These are phyloP conservation scores for Lumnitzera littorea DNA, from an alignment of 345 rosid genomes.

Conservation along the genomic window DNA sequence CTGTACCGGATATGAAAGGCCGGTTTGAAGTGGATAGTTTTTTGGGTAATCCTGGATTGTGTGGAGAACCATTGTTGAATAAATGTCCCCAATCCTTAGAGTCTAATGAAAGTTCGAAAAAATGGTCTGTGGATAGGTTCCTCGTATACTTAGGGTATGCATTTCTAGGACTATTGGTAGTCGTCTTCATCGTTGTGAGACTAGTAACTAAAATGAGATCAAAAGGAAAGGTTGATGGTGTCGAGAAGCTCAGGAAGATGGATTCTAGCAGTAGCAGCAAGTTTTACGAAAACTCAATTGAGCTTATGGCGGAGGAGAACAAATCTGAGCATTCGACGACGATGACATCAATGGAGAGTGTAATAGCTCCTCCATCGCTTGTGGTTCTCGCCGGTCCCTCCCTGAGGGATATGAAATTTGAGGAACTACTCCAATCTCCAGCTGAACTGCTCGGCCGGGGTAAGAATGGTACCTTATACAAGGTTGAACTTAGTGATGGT, in stretches of 20 bases:
- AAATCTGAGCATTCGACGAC: slow-evolving; percentile 11
- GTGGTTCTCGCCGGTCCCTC: slow-evolving; percentile 7
- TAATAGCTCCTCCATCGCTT: not conserved
- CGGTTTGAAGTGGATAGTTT: slow-evolving; percentile 13
- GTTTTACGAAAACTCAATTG: not conserved
- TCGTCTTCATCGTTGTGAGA: not conserved
- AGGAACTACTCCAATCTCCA: slow-evolving; percentile 13
- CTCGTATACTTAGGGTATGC: slow-evolving; percentile 12
- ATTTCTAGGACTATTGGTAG: slow-evolving; percentile 3
- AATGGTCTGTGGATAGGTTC: slow-evolving; percentile 3
- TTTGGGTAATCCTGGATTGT: slow-evolving; percentile 7
- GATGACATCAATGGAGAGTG: slow-evolving; percentile 13
- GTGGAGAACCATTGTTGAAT: slow-evolving; percentile 9
- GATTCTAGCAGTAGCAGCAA: not conserved
- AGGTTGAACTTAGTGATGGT: slow-evolving; percentile 8
- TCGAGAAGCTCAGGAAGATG: not conserved
- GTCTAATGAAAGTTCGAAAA: not conserved
- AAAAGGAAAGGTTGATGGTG: not conserved
- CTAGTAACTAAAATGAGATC: not conserved
- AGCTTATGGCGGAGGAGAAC: slow-evolving; percentile 1
- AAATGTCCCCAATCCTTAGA: slow-evolving; percentile 4
- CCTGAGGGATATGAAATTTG: slow-evolving; percentile 9
- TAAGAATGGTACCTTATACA: slow-evolving; percentile 14
- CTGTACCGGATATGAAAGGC: slow-evolving; percentile 7
- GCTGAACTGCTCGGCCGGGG: slow-evolving; percentile 12